Base-by-base conservation (phyloP, 441 rosid species). In the Erysimum pusillum region DNA sequence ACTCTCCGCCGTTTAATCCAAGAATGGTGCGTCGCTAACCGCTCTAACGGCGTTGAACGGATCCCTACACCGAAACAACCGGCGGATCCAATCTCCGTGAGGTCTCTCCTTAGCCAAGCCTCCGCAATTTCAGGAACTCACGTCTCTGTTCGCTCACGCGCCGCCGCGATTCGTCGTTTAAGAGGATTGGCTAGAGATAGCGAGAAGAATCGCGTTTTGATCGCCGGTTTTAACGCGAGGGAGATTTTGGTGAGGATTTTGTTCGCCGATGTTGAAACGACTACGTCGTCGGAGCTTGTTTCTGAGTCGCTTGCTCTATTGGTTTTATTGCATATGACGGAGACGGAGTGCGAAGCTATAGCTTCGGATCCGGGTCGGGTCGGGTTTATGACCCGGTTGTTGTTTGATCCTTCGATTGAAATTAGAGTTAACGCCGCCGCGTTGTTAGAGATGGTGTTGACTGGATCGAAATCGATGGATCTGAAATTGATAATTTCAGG, bases 21-120 rank as follows among this genome's bases (percentile, higher is more conserved):
- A 71, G 87, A 89, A 7, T 93, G 98, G 97, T 89, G 95, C 70
- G 77, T 78, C 45, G 70, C 77, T 18, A 73, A 78, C 9, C 81
- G 81, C 69, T 73, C 81, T 20, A 67, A 51, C 31, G 81, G 99
- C 56, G 76, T 95, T 49, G 87, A 91, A 71, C 89, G 98, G 2
- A 95, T 95, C 31, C 99, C 99, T 3, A 95, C 99, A 0, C 99
- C 99, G 1, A 95, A 95, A 59, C 99, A 95, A 51, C 99, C 99
- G 4, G 98, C 98, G 2, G 98, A 95, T 8, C 97, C 97, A 0
- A 63, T 80, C 20, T 20, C 89, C 17, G 91, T 93, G 46, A 87
- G 96, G 8, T 70, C 88, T 28, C 81, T 95, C 1, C 69, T 95
- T 42, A 71, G 63, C 63, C 99, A 90, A 63, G 85, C 84, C 8